Evolutionary conservation across 768 basidiomycete genomes (phyloP), one percentile per base, ranked within the genome.

Genomic region (Porphyrellus cyaneotinctus): DNA sequence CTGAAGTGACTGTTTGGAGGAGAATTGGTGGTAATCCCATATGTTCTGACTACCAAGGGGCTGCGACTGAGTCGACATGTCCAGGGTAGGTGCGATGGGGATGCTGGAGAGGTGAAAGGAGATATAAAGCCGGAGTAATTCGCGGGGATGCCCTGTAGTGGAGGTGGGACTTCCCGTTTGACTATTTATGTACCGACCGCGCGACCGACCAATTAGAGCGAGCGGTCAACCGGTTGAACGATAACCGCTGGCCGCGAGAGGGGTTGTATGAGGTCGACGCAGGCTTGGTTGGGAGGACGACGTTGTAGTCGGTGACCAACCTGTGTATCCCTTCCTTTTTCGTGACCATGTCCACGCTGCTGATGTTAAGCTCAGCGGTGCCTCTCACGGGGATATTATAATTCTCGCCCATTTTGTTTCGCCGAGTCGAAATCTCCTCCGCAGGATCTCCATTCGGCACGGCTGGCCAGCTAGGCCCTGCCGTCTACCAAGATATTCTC

Each of bases 21-120:
- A 2, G 47, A 54, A 62, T 11, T 57, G 58, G 0, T 43, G 23
- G 2, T 58, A 57, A 36, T 59, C 53, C 69, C 68, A 69, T 7
- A 51, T 15, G 37, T 44, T 47, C 22, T 58, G 53, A 12, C 31
- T 38, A 0, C 31, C 52, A 38, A 52, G 44, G 22, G 43, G 42
- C 3, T 61, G 66, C 0, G 62, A 51, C 37, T 62, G 59, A 0
- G 57, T 57, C 9, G 69, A 60, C 67, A 70, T 70, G 43, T n/a
- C 39, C 4, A 30, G 31, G 14, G 11, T 24, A 24, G 13, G 35
- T 7, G 6, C 11, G 24, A 20, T 15, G 47, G 15, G 47, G 53
- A 26, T n/a, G 26, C 11, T 8, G 43, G 36, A 13, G 3, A 3
- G 7, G 32, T 30, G 43, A 28, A 22, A 8, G n/a, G 36, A 31